These are phyloP conservation scores for Vigna reflexopilosa DNA, from an alignment of 306 rosid genomes.

Conservation along the genomic window DNA sequence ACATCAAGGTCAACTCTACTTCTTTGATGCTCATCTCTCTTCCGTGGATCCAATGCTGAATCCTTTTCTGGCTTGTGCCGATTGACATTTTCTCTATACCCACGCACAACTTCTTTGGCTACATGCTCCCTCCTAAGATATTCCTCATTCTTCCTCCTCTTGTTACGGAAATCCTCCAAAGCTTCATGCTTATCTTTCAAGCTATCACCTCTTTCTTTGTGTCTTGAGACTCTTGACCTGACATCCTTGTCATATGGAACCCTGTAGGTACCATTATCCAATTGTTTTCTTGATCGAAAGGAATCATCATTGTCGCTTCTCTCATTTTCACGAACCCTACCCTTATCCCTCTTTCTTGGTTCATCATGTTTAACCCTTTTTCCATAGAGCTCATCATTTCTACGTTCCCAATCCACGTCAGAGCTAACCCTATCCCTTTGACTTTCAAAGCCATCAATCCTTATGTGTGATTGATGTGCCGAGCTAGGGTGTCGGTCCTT, in stretches of 20 bases:
- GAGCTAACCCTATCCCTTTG: conserved; percentile 76
- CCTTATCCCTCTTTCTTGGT: conserved; percentile 84
- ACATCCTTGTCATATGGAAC: conserved; percentile 78
- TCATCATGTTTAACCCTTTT: conserved; percentile 81
- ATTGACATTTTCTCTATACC: conserved; percentile 67
- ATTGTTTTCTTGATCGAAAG: conserved; percentile 64
- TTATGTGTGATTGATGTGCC: conserved; percentile 63
- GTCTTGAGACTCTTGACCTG: conserved; percentile 72
- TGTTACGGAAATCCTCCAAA: conserved; percentile 78
- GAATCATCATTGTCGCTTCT: conserved; percentile 75
- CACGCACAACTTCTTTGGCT: conserved; percentile 78
- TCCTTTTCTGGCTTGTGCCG: conserved; percentile 82
- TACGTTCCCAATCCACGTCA: conserved; percentile 72
- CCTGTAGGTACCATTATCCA: conserved; percentile 87
- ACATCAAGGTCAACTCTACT: conserved; percentile 73
- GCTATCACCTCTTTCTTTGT: conserved; percentile 85
- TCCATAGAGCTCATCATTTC: conserved; percentile 83
- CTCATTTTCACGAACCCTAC: conserved; percentile 79
- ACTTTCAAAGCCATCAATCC: conserved; percentile 73
- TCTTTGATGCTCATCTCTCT: conserved; percentile 79
- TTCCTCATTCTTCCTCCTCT: conserved; percentile 92
- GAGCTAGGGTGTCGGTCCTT: conserved; percentile 77
- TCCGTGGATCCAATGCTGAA: conserved; percentile 74
- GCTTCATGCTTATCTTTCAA: conserved; percentile 75
- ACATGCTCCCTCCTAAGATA: conserved; percentile 73